Evolutionary conservation across 139 green algal genomes (phyloP), one percentile per base, ranked within the genome.

Genomic region (Picochlorum sp.): DNA sequence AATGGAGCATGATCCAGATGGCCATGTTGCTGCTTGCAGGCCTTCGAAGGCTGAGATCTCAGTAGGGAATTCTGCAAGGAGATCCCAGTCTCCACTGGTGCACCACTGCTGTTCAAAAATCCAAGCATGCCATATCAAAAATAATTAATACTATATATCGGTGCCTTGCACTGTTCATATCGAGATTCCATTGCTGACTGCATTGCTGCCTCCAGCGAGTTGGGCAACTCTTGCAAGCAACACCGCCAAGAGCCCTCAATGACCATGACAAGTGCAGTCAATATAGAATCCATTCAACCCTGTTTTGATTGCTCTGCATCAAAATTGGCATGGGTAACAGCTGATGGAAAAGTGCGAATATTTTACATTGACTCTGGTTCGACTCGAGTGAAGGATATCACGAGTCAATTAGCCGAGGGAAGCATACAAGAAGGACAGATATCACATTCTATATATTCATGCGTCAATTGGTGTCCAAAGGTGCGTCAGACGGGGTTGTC

Each of bases 201-300:
- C 34, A 41, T 41, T 41, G 34, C 34, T 41, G 34, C 34, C 34
- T 41, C 34, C 34, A 41, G 34, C 34, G 34, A 41, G 34, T 41
- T 41, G 34, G 34, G 6, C 34, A 41, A 41, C 34, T 41, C 34
- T 41, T 41, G 34, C 34, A 41, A 41, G 8, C 34, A 41, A 41
- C 34, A 41, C 34, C 34, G 34, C 6, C 34, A 41, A 41, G 34
- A 14, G 34, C 34, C 34, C 34, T 41, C 34, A 0, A 41, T 54
- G n/a, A 54, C 16, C 47, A 54, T 54, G 47, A 26, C 47, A 54
- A 54, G n/a, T 54, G 47, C 47, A 54, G n/a, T 54, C n/a, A 21
- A 20, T 54, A 54, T 54, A 54, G 47, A 54, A 26, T 54, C 47
- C 5, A 54, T 54, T 26, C 47, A 54, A 21, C 47, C 47, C n/a